Percentiles rank a stretch among this genome's conserved stretches.
phyloP scores from a whole-genome alignment of 345 rosid genomes.

The Geranium rotundifolium region DNA sequence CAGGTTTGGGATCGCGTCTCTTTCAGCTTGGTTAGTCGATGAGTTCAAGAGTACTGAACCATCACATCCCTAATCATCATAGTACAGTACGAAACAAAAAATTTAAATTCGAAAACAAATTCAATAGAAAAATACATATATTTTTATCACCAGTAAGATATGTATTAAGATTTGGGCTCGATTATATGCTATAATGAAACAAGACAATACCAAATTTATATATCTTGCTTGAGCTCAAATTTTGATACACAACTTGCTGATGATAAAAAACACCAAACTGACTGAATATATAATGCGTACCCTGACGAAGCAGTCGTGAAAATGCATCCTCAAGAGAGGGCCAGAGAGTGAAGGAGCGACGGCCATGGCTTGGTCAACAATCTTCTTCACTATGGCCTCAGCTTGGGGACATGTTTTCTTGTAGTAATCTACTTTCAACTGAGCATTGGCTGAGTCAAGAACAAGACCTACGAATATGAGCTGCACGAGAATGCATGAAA shows the following conservation, averaged over 20 bases:
- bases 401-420: slow-evolving; percentile 32
- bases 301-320: slow-evolving; percentile 74
- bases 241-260: no score
- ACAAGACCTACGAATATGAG: slow-evolving; percentile 13
- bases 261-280: no score
- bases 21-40: slow-evolving; percentile 37
- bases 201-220: no score
- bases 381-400: slow-evolving; percentile 32
- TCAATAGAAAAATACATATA: neutral
- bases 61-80: slow-evolving; percentile 56
- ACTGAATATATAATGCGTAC: slow-evolving; percentile 17
- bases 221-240: no score
- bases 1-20: slow-evolving; percentile 33
- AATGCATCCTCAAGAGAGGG: slow-evolving; percentile 59
- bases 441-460: slow-evolving; percentile 12
- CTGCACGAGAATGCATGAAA: slow-evolving; percentile 17
- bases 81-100: neutral
- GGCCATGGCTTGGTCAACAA: slow-evolving; percentile 20
- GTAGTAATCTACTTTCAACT: slow-evolving; percentile 50
- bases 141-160: neutral
- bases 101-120: neutral
- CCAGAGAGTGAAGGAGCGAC: slow-evolving; percentile 39
- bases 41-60: slow-evolving; percentile 61
- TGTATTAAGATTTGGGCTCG: no score
- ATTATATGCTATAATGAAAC: no score